Base-by-base conservation (phyloP, 2,329 filamentous ascomycete genomes). In the Cladosporium sp. region DNA sequence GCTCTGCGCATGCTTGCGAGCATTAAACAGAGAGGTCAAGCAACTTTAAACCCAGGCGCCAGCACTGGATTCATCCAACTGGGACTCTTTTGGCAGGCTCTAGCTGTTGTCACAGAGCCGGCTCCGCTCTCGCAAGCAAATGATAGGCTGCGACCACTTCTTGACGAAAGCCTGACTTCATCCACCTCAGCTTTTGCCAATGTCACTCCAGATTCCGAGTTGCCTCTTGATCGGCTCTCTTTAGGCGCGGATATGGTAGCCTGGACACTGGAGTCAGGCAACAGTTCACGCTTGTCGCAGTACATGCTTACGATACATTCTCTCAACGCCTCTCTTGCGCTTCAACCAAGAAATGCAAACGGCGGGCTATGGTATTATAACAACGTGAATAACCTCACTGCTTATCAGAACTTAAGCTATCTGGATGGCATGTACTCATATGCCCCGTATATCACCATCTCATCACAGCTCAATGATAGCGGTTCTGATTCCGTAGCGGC, bases 401-500 rank as follows among this genome's bases (percentile, higher is more conserved):
- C 67, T 5, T 82, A 82, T 60, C 78, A 78, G 1, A 70, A 81
- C 54, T 78, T 78, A 74, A 79, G 77, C 63, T 83, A 81, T 61
- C 70, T 81, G 3, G 80, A 83, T 60, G 80, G 79, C 58, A 79
- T 81, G 74, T 81, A 75, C 70, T 79, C 77, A 0, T 69, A 78
- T 9, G 70, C 74, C 7, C 75, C 78, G 0, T 82, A 78, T 62
- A 37, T 47, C 32, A 70, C 72, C 42, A 62, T 74, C 1, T 57
- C 69, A 1, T 71, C 71, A 25, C 40, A 28, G n/a, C 52, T 55
- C 15, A 55, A 28, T 5, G 28, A 55, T 3, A 36, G 19, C 32
- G 15, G 4, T 10, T 35, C 40, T 7, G 15, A 45, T 9, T 15
- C 52, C 6, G 4, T 17, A n/a, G 51, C 59, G 1, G 47, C 56